phyloP scores from a whole-genome alignment of 371 early-diverging fungal genomes.

The Apophysomyces elegans region DNA sequence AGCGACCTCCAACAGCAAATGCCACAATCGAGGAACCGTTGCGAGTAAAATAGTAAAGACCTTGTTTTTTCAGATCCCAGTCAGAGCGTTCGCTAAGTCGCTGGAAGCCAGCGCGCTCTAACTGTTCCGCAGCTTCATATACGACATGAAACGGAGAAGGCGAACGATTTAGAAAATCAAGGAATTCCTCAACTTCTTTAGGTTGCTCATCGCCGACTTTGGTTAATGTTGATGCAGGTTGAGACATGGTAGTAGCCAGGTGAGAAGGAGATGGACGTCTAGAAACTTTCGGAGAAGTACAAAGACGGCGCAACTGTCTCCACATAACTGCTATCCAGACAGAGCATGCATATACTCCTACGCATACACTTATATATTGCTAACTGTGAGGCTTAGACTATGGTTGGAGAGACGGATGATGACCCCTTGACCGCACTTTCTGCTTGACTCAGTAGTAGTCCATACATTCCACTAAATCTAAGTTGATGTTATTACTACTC shows the following conservation, averaged over 20 bases:
- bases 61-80: slow-evolving; percentile 77
- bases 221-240: background rate
- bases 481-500: too few relatives aligned
- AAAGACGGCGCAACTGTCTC: background rate
- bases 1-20: slow-evolving; percentile 90
- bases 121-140: slow-evolving; percentile 62
- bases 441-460: too few relatives aligned
- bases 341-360: too few relatives aligned
- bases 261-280: too few relatives aligned
- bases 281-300: slow-evolving; percentile 1
- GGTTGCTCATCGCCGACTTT: background rate
- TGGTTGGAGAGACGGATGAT: too few relatives aligned
- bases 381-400: too few relatives aligned
- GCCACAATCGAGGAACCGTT: slow-evolving; percentile 90
- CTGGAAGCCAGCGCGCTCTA: slow-evolving; percentile 75
- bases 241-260: background rate
- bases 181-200: slow-evolving; percentile 55
- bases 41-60: slow-evolving; percentile 92
- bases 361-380: too few relatives aligned
- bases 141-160: slow-evolving; percentile 95
- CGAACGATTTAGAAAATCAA: slow-evolving; percentile 85
- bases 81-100: slow-evolving; percentile 81
- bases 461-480: too few relatives aligned
- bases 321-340: too few relatives aligned
- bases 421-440: too few relatives aligned